A percentile compares a stretch with the other conserved stretches of the same genome.
These are phyloP conservation scores for Elsinoe ampelina DNA, from an alignment of 2,329 filamentous ascomycete genomes.

Conservation along the genomic window DNA sequence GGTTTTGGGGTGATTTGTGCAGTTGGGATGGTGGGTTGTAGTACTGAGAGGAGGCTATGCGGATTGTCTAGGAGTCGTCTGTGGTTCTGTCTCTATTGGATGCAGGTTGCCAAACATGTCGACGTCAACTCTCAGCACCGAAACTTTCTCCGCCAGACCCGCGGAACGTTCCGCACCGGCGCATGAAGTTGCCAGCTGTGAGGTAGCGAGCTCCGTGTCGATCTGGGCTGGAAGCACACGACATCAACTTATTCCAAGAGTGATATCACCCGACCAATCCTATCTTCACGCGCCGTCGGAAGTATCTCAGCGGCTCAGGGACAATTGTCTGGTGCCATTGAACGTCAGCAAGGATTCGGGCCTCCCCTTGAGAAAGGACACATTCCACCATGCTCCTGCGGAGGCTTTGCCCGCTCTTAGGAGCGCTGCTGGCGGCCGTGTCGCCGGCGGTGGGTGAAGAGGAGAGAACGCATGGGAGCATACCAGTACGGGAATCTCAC, in stretches of 20 bases:
- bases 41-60: background rate
- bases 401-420: slow-evolving; percentile 13
- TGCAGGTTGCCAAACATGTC: background rate
- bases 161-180: slow-evolving; percentile 11
- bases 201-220: background rate
- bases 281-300: background rate
- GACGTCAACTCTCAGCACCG: background rate
- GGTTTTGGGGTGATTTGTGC: background rate
- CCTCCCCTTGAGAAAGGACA: background rate
- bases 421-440: slow-evolving; percentile 24
- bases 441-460: slow-evolving; percentile 19
- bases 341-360: too few relatives aligned
- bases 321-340: too few relatives aligned
- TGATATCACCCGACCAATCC: background rate
- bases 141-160: background rate
- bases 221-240: background rate
- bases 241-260: background rate
- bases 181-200: slow-evolving; percentile 12
- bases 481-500: slow-evolving; percentile 18
- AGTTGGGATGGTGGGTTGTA: background rate
- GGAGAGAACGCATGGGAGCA: slow-evolving; percentile 25
- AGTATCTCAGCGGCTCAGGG: too few relatives aligned
- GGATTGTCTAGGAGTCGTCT: too few relatives aligned
- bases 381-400: slow-evolving; percentile 4
- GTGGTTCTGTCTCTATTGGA: background rate